A percentile compares a stretch with the other conserved stretches of the same genome.
phyloP scores from a whole-genome alignment of 2,329 filamentous ascomycete species.

The Helminthosporium solani region DNA sequence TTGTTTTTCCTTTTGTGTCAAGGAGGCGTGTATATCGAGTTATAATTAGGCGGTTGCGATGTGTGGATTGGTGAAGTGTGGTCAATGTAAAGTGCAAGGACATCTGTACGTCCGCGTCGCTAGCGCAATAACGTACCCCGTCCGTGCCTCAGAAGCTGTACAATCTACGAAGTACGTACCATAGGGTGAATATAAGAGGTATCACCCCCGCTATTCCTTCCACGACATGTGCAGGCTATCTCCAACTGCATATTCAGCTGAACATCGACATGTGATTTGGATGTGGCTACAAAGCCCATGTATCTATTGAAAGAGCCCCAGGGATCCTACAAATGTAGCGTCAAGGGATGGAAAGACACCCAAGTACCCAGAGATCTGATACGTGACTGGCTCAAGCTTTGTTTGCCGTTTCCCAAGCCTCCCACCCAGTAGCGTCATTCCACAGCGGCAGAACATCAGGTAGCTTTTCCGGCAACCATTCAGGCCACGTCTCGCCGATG shows the following conservation, averaged over 20 bases:
- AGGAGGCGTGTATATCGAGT: too few species aligned
- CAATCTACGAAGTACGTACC: too few species aligned
- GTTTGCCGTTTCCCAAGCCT: slow-evolving; percentile 19
- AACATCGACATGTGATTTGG: too few species aligned
- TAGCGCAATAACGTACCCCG: background rate
- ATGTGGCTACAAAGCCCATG: too few species aligned
- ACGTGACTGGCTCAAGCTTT: background rate
- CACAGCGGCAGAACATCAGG: slow-evolving; percentile 57
- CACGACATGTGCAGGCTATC: too few species aligned
- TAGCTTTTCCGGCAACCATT: slow-evolving; percentile 55
- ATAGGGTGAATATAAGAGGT: background rate
- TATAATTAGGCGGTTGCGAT: background rate
- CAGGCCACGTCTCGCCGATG: slow-evolving; percentile 55
- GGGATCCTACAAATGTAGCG: too few species aligned
- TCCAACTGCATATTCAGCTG: too few species aligned
- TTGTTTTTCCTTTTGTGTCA: too few species aligned
- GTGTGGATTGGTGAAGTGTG: background rate
- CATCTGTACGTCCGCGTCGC: background rate
- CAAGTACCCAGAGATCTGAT: too few species aligned
- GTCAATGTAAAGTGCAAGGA: background rate
- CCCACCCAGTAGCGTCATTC: slow-evolving; percentile 45
- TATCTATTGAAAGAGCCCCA: too few species aligned
- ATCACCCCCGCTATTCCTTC: background rate
- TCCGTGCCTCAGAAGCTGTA: too few species aligned
- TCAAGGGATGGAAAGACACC: too few species aligned